A percentile compares a stretch with the other conserved stretches of the same genome.
Conservation (phyloP, 192 early-diverging fungal genomes). For the Thoreauomyces humboldtii region DNA sequence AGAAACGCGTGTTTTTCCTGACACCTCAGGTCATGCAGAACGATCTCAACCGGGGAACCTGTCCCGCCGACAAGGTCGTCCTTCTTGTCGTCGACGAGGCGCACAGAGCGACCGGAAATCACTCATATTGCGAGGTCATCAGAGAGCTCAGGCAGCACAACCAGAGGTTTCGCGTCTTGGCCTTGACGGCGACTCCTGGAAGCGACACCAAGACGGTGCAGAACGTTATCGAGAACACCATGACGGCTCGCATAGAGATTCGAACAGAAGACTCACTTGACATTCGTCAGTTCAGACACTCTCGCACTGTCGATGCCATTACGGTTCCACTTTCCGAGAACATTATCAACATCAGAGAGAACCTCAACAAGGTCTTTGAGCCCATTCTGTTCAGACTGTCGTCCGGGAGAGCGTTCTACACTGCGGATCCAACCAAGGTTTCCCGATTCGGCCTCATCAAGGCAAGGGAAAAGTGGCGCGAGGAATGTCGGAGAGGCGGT, state of each 20-base stretch:
- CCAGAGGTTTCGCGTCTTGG: constrained; percentile 70
- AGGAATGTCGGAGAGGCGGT: neutral
- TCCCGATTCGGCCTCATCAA: constrained; percentile 43
- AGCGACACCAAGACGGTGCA: constrained; percentile 68
- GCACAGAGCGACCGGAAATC: constrained; percentile 80
- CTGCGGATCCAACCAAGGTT: constrained; percentile 32
- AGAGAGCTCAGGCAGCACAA: constrained; percentile 46
- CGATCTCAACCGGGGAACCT: constrained; percentile 68
- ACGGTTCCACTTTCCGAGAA: constrained; percentile 55
- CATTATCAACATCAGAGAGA: constrained; percentile 43
- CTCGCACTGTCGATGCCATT: constrained; percentile 62
- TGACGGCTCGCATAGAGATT: constrained; percentile 76
- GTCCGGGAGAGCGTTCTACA: constrained; percentile 46
- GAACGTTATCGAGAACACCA: constrained; percentile 70
- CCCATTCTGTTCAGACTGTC: constrained; percentile 34
- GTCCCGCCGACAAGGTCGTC: constrained; percentile 63
- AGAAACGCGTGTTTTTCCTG: constrained; percentile 75
- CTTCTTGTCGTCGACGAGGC: constrained; percentile 90
- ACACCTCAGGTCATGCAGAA: constrained; percentile 89
- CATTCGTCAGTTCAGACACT: constrained; percentile 69
- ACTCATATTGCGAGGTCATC: constrained; percentile 78
- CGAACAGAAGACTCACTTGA: constrained; percentile 88
- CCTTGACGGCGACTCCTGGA: constrained; percentile 86
- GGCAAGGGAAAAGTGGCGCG: constrained; percentile 32
- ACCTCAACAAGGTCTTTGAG: constrained; percentile 42